Evolutionary conservation across 345 rosid species (phyloP), one percentile per base, ranked within the genome.

Genomic region (Eucalyptus curtisii): DNA sequence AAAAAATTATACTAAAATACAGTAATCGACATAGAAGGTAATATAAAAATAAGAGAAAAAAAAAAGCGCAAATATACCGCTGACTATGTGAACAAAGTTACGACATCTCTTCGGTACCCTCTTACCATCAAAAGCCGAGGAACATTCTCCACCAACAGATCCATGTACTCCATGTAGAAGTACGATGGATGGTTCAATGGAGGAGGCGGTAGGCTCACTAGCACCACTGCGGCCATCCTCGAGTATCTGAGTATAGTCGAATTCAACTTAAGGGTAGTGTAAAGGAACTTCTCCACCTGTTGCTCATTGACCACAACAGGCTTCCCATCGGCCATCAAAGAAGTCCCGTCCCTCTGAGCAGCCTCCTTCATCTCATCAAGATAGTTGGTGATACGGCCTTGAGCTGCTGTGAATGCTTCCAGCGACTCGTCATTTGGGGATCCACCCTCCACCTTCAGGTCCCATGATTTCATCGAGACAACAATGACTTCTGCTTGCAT

Each of bases 91-190:
- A 96, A 97, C 89, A 98, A 90, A 85, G 99, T 98, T 85, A 97
- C 99, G 91, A 97, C 99, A 92, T 98, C 99, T 93, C 95, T 95
- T 86, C 98, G 97, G 90, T 98, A 97, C 47, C 99, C 99, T 95
- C 99, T 95, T 15, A 98, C 99, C 49, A 98, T 97, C 93, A 98
- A 92, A 89, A 98, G 95, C 91, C 99, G 95, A 1, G 97, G 98
- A 42, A 98, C 96, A 90, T 98, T 98, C 93, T 97, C 99, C 76
- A 97, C 99, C 93, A 98, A 93, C 89, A 97, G 91, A 92, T 98
- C 99, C 99, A 98, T 95, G 92, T 97, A 98, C 87, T 98, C 99
- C 99, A 98, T 98, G 92, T 98, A 98, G 91, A 96, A 97, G 93
- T 96, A 98, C 4, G 97, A 95, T 2, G 99, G 99, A 86, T 98